Evolutionary conservation across 345 rosid genomes (phyloP).

Genomic region (Garcia nutans): DNA sequence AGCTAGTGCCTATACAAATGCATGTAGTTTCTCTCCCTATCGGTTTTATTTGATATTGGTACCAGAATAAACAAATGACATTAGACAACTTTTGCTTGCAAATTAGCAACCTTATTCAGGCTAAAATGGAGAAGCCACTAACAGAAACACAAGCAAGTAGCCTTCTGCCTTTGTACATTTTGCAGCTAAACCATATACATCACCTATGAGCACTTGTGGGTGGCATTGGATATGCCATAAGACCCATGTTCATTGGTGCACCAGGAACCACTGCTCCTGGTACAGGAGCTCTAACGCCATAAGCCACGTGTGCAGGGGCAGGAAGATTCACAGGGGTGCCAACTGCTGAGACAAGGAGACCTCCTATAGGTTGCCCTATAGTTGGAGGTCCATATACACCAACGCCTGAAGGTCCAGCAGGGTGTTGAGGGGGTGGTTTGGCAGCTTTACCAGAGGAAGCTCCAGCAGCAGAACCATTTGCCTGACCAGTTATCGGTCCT

Average conservation of each 20-base stretch:
- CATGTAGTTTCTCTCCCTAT: constrained; percentile 28
- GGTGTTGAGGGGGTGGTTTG: constrained; percentile 59
- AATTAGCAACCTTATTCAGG: constrained; percentile 39
- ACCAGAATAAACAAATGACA: constrained; percentile 29
- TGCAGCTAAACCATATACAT: constrained; percentile 30
- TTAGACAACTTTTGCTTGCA: constrained; percentile 31
- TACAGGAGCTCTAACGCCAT: constrained; percentile 61
- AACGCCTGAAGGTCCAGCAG: constrained; percentile 44
- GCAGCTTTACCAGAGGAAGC: constrained; percentile 51
- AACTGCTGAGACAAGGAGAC: constrained; percentile 82
- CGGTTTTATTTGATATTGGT: constrained; percentile 36
- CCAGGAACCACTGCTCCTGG: constrained; percentile 53
- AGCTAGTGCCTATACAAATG: constrained; percentile 41
- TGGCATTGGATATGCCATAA: constrained; percentile 69
- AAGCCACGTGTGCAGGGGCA: constrained; percentile 65
- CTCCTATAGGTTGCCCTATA: constrained; percentile 80
- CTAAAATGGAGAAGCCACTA: constrained; percentile 24
- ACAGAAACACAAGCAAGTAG: constrained; percentile 23
- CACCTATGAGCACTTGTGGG: constrained; percentile 73
- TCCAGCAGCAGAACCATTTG: constrained; percentile 53
- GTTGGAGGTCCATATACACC: constrained; percentile 62
- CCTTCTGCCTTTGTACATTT: constrained; percentile 50
- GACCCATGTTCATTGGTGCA: constrained; percentile 73
- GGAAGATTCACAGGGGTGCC: constrained; percentile 92
- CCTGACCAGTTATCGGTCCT: constrained; percentile 93